Percentiles rank a stretch among this genome's conserved stretches.
Conservation (phyloP, 2,329 filamentous ascomycete genomes). For the Neospermospora avenae region DNA sequence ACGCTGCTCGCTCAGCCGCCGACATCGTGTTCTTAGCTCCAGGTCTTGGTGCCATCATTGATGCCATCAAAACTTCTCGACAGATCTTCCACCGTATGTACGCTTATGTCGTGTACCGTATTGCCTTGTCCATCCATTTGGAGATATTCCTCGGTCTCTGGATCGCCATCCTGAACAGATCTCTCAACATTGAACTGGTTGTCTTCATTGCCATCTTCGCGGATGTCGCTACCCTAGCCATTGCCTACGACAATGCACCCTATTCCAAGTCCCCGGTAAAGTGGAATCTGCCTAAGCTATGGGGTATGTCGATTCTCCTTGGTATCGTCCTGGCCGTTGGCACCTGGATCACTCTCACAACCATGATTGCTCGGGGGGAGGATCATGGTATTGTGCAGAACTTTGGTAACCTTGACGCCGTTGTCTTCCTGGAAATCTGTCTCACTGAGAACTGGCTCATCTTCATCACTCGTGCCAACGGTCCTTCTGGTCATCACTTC, state of each 20-base stretch:
- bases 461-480: constrained; percentile 92
- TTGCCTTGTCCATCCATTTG: constrained; percentile 84
- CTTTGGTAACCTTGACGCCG: constrained; percentile 75
- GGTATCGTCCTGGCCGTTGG: constrained; percentile 77
- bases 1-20: constrained; percentile 85
- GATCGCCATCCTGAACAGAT: constrained; percentile 84
- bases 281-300: constrained; percentile 92
- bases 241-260: constrained; percentile 90
- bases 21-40: constrained; percentile 93
- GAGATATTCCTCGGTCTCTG: constrained; percentile 90
- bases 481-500: constrained; percentile 89
- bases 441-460: constrained; percentile 95
- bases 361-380: constrained; percentile 67
- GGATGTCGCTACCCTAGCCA: constrained; percentile 86
- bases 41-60: constrained; percentile 87
- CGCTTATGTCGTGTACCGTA: constrained; percentile 93
- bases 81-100: constrained; percentile 98
- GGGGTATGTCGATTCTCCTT: constrained; percentile 86
- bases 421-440: constrained; percentile 86
- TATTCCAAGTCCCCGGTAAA: constrained; percentile 85
- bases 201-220: constrained; percentile 96
- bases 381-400: constrained; percentile 87
- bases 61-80: constrained; percentile 86
- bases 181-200: constrained; percentile 80
- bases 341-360: constrained; percentile 86